Base-by-base conservation (phyloP, 2,329 filamentous ascomycete genomes). In the Plenodomus biglobosus region DNA sequence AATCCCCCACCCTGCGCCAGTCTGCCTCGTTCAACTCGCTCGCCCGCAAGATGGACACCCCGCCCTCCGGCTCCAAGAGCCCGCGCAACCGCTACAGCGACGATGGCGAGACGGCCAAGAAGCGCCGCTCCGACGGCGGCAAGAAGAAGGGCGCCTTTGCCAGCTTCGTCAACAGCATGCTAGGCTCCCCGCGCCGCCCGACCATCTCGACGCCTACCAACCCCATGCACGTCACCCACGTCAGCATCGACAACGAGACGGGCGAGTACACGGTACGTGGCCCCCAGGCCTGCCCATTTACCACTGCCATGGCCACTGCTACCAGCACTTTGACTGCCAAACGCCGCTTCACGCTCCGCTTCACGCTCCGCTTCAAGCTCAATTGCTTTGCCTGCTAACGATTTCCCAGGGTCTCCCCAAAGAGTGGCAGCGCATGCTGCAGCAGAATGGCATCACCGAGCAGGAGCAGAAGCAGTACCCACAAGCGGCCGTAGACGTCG, bases 161-260 rank as follows among this genome's bases (percentile, higher is more conserved):
- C 18, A 68, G 58, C 63, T 72, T 73, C 55, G 60, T 73, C 62
- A 72, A 65, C 64, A 69, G 60, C 61, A 65, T 72, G 60, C 61
- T 73, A 51, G 69, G 70, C 58, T 92, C 91, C 30, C 91, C 89
- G 44, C 89, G 92, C 73, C 90, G 91, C 57, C 90, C 94, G 39
- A 85, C 92, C 72, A 99, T 99, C 64, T 97, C 94, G n/a, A 90
- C 91, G 32, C 94, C 94, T 45, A 92, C 96, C 73, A 97, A 99
- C 65, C 94, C 94, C 40, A 91, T 97, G 51, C 94, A 97, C 75
- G 90, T 99, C 64, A 97, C 92, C 48, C 94, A 99, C 73, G 94
- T 99, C 58, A 92, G 92, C 62, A 96, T 96, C 72, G 92, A 99
- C 74, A 95, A 94, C 75, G 83, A 89, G 65, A 97, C 94, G 3